Evolutionary conservation across 805 yeast species (phyloP), one percentile per base, ranked within the genome.

Genomic region (Candida oleophila): DNA sequence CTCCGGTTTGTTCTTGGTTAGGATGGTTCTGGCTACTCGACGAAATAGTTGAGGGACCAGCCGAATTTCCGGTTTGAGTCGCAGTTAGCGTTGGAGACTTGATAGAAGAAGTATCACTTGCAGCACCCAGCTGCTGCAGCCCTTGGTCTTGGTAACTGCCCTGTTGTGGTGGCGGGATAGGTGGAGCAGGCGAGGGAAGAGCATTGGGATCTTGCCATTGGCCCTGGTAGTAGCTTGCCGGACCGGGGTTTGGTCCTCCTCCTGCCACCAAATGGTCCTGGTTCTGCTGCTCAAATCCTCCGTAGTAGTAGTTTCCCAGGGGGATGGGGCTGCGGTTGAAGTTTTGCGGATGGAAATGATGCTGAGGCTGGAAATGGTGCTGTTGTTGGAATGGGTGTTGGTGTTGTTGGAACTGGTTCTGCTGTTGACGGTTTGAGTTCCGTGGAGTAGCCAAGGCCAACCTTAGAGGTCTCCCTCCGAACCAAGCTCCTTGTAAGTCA

Each of bases 361-460:
- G 49, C 11, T 47, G 50, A 4, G 5, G 37, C 25, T 18, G 35
- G 14, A 22, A 28, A 4, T 15, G 37, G 22, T 43, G 48, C n/a
- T 45, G 44, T 41, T 36, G 38, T 22, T 44, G 48, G 30, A 45
- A 43, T n/a, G 46, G 48, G 33, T 46, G 38, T 7, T 51, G 50
- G 16, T 46, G 51, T 50, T 45, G 43, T 37, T 54, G 63, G 36
- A 53, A 56, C 4, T 49, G 50, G 16, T 46, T 49, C 50, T 46
- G 44, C 36, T 55, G 63, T 37, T 54, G 58, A n/a, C 54, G 55
- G 33, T 42, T 46, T 22, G 49, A 55, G 40, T 75, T 79, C 57
- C 89, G 77, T 34, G 94, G 89, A 3, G 91, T 83, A 2, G 95
- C 94, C 40, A 83, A 69, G 1, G 94, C 92, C 3, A 87, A 91